Evolutionary conservation across 257 asterid species (phyloP).

Genomic region (Solanum virginianum): DNA sequence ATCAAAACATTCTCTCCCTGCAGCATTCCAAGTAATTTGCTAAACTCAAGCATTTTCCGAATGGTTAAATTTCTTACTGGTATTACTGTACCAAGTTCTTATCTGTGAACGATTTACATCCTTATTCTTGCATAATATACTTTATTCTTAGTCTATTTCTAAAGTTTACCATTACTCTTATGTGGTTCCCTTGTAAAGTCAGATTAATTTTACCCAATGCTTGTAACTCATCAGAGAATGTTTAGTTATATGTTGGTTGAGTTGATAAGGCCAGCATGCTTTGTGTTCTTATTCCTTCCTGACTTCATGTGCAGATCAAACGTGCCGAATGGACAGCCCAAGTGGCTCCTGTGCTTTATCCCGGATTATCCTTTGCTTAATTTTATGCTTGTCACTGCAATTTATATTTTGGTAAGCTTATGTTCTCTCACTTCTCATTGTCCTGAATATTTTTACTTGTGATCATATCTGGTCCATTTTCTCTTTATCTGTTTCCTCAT

Average conservation of each 20-base stretch:
- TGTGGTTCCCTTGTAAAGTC: background rate
- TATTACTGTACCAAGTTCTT: background rate
- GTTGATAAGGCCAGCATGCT: background rate
- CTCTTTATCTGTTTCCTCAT: background rate
- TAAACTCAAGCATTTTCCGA: background rate
- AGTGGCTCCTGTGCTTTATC: conserved; percentile 82
- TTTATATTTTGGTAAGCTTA: conserved; percentile 65
- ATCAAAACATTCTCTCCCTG: background rate
- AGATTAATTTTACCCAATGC: background rate
- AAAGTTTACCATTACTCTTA: background rate
- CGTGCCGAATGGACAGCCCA: conserved; percentile 89
- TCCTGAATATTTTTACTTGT: background rate
- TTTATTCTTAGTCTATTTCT: background rate
- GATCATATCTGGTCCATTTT: background rate
- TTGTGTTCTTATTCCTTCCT: background rate
- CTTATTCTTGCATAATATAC: background rate
- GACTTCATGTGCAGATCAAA: conserved; percentile 54
- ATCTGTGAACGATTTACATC: background rate
- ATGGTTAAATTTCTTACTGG: background rate
- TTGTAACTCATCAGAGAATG: background rate
- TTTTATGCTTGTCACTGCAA: conserved; percentile 85
- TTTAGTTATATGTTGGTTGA: background rate
- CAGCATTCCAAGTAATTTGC: background rate
- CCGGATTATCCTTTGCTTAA: conserved; percentile 93
- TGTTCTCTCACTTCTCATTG: background rate